Evolutionary conservation across 805 yeast species (phyloP).

Genomic region (Candida sphagnicola): DNA sequence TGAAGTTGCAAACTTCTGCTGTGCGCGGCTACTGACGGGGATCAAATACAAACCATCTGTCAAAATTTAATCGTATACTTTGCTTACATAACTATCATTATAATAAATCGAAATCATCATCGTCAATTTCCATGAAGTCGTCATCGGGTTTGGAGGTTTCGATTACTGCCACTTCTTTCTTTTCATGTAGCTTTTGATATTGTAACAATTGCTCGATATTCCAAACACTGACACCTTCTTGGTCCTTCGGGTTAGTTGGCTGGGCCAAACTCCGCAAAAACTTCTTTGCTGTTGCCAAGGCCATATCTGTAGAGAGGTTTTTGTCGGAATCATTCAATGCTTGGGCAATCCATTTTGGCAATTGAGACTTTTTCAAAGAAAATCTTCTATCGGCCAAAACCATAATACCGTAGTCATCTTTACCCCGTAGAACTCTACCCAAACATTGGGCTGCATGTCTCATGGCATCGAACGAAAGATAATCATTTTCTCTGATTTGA

Average conservation of each 20-base stretch:
- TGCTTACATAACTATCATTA: conserved; percentile 7
- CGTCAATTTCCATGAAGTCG: conserved; percentile 45
- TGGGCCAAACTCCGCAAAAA: conserved; percentile 92
- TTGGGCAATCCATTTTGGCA: conserved; percentile 97
- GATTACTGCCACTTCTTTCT: conserved; percentile 16
- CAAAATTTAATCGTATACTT: no score
- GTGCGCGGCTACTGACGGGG: no score
- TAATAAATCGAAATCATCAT: conserved; percentile 39
- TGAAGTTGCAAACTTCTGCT: no score
- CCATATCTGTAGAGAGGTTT: conserved; percentile 95
- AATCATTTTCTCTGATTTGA: conserved; percentile 91
- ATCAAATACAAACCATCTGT: no score
- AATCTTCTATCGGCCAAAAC: conserved; percentile 94
- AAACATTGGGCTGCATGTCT: conserved; percentile 99
- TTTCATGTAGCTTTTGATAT: conserved; percentile 52
- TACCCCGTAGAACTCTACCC: conserved; percentile 96
- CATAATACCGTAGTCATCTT: conserved; percentile 98
- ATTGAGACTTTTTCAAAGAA: conserved; percentile 75
- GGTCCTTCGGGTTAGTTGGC: conserved; percentile 84
- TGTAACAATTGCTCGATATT: conserved; percentile 60
- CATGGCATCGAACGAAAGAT: conserved; percentile 97
- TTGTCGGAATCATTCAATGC: conserved; percentile 88
- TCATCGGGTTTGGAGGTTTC: conserved; percentile 21
- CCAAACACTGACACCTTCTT: conserved; percentile 95
- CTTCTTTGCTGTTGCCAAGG: conserved; percentile 88